These are phyloP conservation scores for Dictyostelium intermedium DNA, from an alignment of 78 protist genomes.

Conservation along the genomic window DNA sequence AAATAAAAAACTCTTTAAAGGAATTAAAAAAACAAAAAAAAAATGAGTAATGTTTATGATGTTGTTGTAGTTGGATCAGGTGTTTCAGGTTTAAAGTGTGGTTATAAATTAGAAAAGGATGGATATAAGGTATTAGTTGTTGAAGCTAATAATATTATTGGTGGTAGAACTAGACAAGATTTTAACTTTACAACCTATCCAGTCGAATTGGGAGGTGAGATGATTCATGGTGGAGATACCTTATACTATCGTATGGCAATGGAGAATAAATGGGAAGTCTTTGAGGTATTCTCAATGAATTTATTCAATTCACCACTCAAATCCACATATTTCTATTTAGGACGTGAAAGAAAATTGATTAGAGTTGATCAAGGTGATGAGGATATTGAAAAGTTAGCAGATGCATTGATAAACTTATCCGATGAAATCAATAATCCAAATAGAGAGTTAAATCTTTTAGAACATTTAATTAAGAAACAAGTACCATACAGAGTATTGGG, in stretches of 20 bases:
- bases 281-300: slow-evolving; percentile 37
- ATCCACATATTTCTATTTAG: slow-evolving; percentile 34
- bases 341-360: slow-evolving; percentile 47
- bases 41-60: slow-evolving; percentile 39
- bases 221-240: slow-evolving; percentile 72
- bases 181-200: slow-evolving; percentile 35
- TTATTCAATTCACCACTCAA: not conserved
- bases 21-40: not conserved
- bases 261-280: slow-evolving; percentile 30
- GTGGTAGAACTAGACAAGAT: slow-evolving; percentile 56
- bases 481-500: slow-evolving; percentile 48
- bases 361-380: slow-evolving; percentile 29
- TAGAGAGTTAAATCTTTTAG: slow-evolving; percentile 6
- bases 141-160: slow-evolving; percentile 39
- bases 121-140: slow-evolving; percentile 25
- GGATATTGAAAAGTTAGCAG: slow-evolving; percentile 10
- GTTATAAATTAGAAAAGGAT: not conserved
- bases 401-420: not conserved
- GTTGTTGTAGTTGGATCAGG: slow-evolving; percentile 55
- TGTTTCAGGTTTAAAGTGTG: slow-evolving; percentile 7
- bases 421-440: not conserved
- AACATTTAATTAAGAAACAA: slow-evolving; percentile 5
- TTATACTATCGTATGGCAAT: slow-evolving; percentile 19
- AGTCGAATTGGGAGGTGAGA: slow-evolving; percentile 69
- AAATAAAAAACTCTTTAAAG: too few relatives aligned